Conservation (phyloP, 768 basidiomycete genomes). For the Tylopilus felleus region DNA sequence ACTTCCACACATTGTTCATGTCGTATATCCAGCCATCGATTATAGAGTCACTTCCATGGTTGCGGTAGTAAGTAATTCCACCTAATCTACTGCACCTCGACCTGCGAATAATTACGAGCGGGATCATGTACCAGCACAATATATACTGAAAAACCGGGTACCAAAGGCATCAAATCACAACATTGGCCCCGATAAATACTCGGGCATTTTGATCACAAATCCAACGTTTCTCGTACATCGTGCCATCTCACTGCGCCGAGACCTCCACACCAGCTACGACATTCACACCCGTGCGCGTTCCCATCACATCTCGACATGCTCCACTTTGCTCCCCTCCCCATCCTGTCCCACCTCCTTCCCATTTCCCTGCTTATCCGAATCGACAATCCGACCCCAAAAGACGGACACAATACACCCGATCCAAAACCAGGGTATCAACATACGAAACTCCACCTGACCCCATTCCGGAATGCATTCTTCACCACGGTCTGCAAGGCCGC, state of each 20-base stretch:
- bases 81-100: no score
- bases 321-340: background rate
- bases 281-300: background rate
- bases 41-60: no score
- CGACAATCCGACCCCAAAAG: constrained; percentile 38
- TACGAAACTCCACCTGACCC: constrained; percentile 43
- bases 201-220: no score
- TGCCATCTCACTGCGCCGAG: background rate
- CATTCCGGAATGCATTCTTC: constrained; percentile 40
- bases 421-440: constrained; percentile 48
- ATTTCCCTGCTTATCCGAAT: constrained; percentile 14
- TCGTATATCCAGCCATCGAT: no score
- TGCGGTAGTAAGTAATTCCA: no score
- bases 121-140: no score
- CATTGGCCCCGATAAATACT: no score
- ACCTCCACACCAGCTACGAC: background rate
- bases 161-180: no score
- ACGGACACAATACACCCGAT: constrained; percentile 34
- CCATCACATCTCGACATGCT: background rate
- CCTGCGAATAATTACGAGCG: no score
- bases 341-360: background rate
- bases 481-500: constrained; percentile 37
- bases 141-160: no score
- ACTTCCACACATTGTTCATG: no score
- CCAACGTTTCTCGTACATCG: no score